A percentile compares a stretch with the other conserved stretches of the same genome.
phyloP scores from a whole-genome alignment of 371 early-diverging fungal species.

The Nematocida parisii region DNA sequence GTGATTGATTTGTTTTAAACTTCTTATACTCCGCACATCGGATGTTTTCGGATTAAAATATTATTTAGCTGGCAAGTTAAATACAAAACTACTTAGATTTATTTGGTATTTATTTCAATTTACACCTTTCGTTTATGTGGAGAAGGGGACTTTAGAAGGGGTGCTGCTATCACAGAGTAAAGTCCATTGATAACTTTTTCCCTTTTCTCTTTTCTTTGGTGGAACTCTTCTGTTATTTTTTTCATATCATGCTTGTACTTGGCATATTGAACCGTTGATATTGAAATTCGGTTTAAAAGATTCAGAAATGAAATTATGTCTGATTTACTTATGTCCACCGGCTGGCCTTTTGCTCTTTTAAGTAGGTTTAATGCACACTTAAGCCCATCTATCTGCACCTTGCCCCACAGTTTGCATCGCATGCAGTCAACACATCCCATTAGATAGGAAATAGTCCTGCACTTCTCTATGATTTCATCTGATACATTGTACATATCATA shows the following conservation, averaged over 20 bases:
- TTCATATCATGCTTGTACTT: constrained; percentile 3
- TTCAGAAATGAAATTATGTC: constrained; percentile 39
- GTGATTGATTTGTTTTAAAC: too few species aligned
- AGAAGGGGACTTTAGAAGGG: neutral
- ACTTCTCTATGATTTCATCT: neutral
- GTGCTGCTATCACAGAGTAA: constrained; percentile 12
- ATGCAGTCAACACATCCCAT: constrained; percentile 50
- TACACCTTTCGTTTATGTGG: neutral
- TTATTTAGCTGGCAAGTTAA: neutral
- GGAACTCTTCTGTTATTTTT: neutral
- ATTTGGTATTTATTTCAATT: neutral
- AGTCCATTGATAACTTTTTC: neutral
- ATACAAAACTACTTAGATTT: neutral
- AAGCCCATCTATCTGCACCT: constrained; percentile 53
- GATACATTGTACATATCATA: constrained; percentile 1
- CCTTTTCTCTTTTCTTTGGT: neutral
- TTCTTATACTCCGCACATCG: too few species aligned
- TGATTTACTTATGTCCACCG: neutral
- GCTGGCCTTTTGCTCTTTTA: neutral
- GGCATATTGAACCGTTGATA: constrained; percentile 13
- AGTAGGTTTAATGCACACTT: constrained; percentile 36
- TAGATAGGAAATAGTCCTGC: neutral
- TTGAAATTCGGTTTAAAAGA: constrained; percentile 37
- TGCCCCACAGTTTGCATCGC: constrained; percentile 60
- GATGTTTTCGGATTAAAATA: too few species aligned